Evolutionary conservation across 2,329 filamentous ascomycete genomes (phyloP).

Genomic region (Colletotrichum eleusines): DNA sequence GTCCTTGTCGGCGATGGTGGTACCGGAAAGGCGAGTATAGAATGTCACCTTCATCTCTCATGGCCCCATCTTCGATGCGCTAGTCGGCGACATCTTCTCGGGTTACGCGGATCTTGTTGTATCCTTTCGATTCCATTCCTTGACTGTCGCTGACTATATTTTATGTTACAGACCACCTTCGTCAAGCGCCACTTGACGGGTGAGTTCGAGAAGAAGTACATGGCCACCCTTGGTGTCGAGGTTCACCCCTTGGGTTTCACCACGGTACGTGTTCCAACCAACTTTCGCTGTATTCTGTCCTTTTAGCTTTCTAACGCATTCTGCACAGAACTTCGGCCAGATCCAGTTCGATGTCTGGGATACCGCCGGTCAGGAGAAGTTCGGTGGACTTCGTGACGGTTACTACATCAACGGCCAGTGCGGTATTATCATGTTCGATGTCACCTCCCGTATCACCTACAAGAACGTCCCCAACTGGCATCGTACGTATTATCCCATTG

Average conservation of each 20-base stretch:
- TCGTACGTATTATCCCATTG: conserved; percentile 73
- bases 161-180: conserved; percentile 85
- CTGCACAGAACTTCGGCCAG: conserved; percentile 88
- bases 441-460: conserved; percentile 99
- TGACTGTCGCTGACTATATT: conserved; percentile 44
- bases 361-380: conserved; percentile 99
- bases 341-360: conserved; percentile 99
- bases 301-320: conserved; percentile 31
- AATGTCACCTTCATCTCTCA: background rate
- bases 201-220: conserved; percentile 99
- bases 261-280: conserved; percentile 77
- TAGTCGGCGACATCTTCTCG: background rate
- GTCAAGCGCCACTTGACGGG: conserved; percentile 99
- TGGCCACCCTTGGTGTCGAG: conserved; percentile 98
- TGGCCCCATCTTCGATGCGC: conserved; percentile 1
- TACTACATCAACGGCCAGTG: conserved; percentile 99
- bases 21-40: conserved; percentile 87
- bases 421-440: conserved; percentile 99
- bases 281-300: conserved; percentile 14
- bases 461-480: conserved; percentile 99
- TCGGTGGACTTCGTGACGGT: conserved; percentile 97
- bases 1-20: conserved; percentile 99
- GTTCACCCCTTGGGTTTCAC: conserved; percentile 98
- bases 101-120: background rate
- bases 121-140: background rate